Evolutionary conservation across 345 rosid species (phyloP).

Genomic region (Nasturtium officinale): DNA sequence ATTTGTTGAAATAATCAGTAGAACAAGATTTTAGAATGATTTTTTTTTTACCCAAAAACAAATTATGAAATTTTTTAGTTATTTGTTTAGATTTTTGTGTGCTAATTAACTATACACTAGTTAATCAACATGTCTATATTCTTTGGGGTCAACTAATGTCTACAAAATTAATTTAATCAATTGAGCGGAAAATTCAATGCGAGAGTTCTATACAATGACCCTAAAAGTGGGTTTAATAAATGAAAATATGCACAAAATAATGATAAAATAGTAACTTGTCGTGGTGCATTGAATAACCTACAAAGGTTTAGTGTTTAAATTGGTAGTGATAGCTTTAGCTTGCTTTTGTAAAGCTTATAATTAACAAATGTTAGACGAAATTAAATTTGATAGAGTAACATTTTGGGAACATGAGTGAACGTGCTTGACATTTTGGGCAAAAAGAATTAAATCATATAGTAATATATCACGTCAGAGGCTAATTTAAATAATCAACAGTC

Average conservation of each 20-base stretch:
- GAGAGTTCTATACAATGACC: slow-evolving; percentile 31
- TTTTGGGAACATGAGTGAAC: slow-evolving; percentile 43
- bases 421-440: slow-evolving; percentile 43
- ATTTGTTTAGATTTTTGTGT: background rate
- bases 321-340: slow-evolving; percentile 31
- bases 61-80: background rate
- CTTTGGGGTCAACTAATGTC: background rate
- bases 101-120: background rate
- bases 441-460: slow-evolving; percentile 25
- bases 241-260: slow-evolving; percentile 1
- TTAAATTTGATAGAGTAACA: slow-evolving; percentile 35
- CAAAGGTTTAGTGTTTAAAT: slow-evolving; percentile 18
- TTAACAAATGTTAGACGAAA: slow-evolving; percentile 4
- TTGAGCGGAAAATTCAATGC: slow-evolving; percentile 34
- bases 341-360: slow-evolving; percentile 23
- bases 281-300: slow-evolving; percentile 40
- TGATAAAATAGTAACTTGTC: slow-evolving; percentile 29
- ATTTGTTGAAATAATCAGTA: background rate
- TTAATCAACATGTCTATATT: background rate
- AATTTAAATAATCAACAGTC: slow-evolving; percentile 20
- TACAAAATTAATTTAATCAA: background rate
- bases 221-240: slow-evolving; percentile 25
- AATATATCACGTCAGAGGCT: slow-evolving; percentile 30
- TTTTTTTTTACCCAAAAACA: too few species aligned
- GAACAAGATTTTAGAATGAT: background rate